Conservation (phyloP, 2,329 filamentous ascomycete species). For the Myriosclerotinia curreyana region DNA sequence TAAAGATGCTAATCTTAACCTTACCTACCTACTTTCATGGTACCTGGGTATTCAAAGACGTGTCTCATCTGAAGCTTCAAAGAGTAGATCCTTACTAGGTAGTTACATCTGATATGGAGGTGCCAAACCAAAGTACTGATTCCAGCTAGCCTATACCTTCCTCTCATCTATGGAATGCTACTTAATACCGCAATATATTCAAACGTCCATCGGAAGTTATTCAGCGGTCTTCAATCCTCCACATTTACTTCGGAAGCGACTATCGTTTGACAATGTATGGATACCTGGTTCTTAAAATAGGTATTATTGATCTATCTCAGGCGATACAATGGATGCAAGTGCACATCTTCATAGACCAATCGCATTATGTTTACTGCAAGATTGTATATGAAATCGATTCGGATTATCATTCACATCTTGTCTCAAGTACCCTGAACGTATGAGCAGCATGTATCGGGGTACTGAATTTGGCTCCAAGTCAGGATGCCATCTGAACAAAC, state of each 20-base stretch:
- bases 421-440: background rate
- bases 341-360: background rate
- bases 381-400: background rate
- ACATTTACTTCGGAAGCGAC: background rate
- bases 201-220: background rate
- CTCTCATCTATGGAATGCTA: background rate
- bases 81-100: no score
- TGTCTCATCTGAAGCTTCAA: background rate
- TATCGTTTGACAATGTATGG: background rate
- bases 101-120: background rate
- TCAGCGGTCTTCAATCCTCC: background rate
- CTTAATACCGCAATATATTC: conserved; percentile 2
- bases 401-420: conserved; percentile 7
- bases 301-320: background rate
- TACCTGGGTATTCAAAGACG: background rate
- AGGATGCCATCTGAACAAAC: background rate
- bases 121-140: no score
- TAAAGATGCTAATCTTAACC: background rate
- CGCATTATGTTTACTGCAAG: background rate
- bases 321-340: background rate
- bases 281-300: background rate
- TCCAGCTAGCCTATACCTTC: conserved; percentile 5
- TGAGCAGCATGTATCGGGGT: background rate
- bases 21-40: background rate
- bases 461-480: background rate